These are phyloP conservation scores for Termitomyces sp. DNA, from an alignment of 768 basidiomycete species.

Conservation along the genomic window DNA sequence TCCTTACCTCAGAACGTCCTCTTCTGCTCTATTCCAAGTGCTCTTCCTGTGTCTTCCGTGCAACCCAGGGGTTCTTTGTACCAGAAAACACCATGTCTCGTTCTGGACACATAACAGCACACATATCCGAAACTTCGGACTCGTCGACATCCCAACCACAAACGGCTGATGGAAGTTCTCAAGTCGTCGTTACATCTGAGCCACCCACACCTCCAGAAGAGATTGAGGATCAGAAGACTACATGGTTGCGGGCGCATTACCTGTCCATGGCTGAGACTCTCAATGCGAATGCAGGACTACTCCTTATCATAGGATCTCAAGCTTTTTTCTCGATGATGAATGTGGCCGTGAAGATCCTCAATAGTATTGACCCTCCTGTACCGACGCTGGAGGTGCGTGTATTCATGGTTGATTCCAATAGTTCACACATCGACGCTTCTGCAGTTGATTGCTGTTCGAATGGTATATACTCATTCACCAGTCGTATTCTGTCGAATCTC, in stretches of 20 bases:
- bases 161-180: not conserved
- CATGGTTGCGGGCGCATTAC: slow-evolving; percentile 4
- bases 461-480: slow-evolving; percentile 36
- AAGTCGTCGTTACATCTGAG: slow-evolving; percentile 1
- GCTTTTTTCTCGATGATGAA: slow-evolving; percentile 59
- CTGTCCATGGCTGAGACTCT: slow-evolving; percentile 3
- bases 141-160: slow-evolving; percentile 7
- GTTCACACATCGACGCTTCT: not conserved
- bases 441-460: slow-evolving; percentile 51
- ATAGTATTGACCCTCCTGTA: slow-evolving; percentile 51
- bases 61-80: too few species aligned
- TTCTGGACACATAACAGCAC: slow-evolving; percentile 14
- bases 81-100: slow-evolving; percentile 8
- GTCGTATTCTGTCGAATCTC: not conserved
- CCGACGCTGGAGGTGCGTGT: slow-evolving; percentile 45
- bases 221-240: not conserved
- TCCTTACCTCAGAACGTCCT: not conserved
- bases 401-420: not conserved
- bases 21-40: not conserved
- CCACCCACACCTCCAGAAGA: slow-evolving; percentile 5
- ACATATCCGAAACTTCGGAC: slow-evolving; percentile 15
- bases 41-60: not conserved
- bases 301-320: slow-evolving; percentile 53
- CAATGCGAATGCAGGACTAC: slow-evolving; percentile 47
- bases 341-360: slow-evolving; percentile 57